Percentiles rank a stretch among this genome's conserved stretches.
Conservation (phyloP, 148 eudicot genomes). For the Talinum fruticosum region DNA sequence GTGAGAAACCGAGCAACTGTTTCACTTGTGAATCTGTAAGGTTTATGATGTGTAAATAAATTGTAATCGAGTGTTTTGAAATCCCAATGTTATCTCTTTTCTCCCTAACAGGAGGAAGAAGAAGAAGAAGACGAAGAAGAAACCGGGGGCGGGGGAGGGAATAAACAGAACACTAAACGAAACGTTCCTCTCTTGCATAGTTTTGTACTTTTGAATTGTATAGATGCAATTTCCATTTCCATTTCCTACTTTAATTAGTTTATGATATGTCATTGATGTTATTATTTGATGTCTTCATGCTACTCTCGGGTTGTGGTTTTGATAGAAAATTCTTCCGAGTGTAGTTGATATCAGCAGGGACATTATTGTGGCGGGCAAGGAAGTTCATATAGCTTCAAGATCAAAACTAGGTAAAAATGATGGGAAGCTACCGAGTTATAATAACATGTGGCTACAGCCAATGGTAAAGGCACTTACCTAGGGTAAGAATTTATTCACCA, state of each 20-base stretch:
- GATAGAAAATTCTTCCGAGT: conserved; percentile 85
- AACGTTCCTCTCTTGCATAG: too few relatives aligned
- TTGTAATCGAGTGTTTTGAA: neutral
- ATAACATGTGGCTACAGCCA: conserved; percentile 79
- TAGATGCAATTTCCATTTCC: neutral
- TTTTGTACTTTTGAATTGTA: neutral
- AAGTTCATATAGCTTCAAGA: conserved; percentile 87
- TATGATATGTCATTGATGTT: neutral
- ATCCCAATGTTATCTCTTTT: too few relatives aligned
- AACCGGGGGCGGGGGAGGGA: too few relatives aligned
- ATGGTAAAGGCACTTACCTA: conserved; percentile 52
- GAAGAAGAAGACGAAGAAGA: too few relatives aligned
- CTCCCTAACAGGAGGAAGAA: too few relatives aligned
- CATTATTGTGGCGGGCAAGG: conserved; percentile 64
- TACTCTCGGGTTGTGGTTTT: conserved; percentile 60
- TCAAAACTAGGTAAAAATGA: conserved; percentile 32
- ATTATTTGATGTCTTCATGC: neutral
- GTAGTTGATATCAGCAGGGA: conserved; percentile 80
- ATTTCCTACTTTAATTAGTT: neutral
- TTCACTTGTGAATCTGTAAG: neutral
- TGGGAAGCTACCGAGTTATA: conserved; percentile 49
- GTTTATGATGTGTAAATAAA: neutral
- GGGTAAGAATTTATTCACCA: conserved; percentile 21
- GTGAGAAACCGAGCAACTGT: neutral
- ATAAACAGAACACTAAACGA: too few relatives aligned